Evolutionary conservation across 129 eudicot genomes (phyloP), one percentile per base, ranked within the genome.

Genomic region (Flaveria linearis): DNA sequence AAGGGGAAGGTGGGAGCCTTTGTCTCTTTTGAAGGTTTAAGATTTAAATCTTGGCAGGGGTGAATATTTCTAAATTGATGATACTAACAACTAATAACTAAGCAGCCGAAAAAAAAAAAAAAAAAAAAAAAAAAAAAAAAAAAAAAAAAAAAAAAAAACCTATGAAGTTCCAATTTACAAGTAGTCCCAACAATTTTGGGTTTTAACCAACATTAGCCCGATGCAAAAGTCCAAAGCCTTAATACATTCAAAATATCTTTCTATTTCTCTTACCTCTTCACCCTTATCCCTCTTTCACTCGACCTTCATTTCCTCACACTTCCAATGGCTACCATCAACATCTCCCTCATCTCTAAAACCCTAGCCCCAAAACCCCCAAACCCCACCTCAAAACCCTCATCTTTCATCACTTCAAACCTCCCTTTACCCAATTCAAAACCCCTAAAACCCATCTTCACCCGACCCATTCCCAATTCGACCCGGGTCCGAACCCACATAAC

Each of bases 301-400:
- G 0, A 2, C 14, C 49, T 79, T 9, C 79, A 26, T 53, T 58
- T 61, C 17, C 50, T 10, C 28, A 66, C 80, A 7, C 64, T 39
- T 61, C 74, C 83, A 81, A 88, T 90, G 98, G 96, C 95, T 18
- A 85, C 89, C 66, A 88, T 90, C 71, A 86, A 78, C 47, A 72
- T 90, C 82, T 82, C 92, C 30, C 61, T 78, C 69, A 77, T 85
- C 68, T 80, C 98, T 55, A 86, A 88, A 93, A 86, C 95, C 96
- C 97, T 86, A 83, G 81, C 77, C 71, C 82, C 83, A 12, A 65
- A 58, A 77, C 15, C 65, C 66, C 83, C 45, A 62, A 76, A 66
- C 47, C 69, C 80, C 64, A 42, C 74, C 25, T 66, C 50, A 76
- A 80, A 74, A 56, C 71, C 84, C 7, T 39, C 74, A 49, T 64